These are phyloP conservation scores for Metschnikowia lochheadii DNA, from an alignment of 805 yeast genomes.

Conservation along the genomic window DNA sequence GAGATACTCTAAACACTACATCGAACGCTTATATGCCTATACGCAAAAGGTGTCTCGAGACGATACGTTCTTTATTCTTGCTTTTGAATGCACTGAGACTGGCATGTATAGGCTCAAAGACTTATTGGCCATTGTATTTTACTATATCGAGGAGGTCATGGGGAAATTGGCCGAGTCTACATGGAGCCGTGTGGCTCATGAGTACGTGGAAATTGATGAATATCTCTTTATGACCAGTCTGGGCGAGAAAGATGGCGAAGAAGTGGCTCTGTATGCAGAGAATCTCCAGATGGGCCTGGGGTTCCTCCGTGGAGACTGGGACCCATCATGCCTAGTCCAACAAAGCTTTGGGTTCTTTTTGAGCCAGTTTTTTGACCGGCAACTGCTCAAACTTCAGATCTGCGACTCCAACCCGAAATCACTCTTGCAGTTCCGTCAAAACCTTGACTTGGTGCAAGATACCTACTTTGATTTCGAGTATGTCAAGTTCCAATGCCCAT, in stretches of 20 bases:
- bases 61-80: constrained; percentile 44
- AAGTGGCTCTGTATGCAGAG: constrained; percentile 11
- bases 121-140: constrained; percentile 34
- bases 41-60: constrained; percentile 34
- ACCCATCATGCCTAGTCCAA: background rate
- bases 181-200: constrained; percentile 43
- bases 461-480: constrained; percentile 12
- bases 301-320: constrained; percentile 1
- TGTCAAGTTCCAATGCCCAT: background rate
- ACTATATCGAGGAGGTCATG: constrained; percentile 19
- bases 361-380: background rate
- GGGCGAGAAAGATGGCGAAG: constrained; percentile 15
- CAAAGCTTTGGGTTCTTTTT: background rate
- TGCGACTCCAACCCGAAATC: background rate
- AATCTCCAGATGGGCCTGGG: constrained; percentile 3
- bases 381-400: background rate
- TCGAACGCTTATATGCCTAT: constrained; percentile 40
- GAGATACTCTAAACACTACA: constrained; percentile 26
- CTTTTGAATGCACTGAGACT: constrained; percentile 42
- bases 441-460: background rate
- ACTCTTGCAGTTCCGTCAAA: background rate
- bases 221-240: constrained; percentile 34
- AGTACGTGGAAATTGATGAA: constrained; percentile 44
- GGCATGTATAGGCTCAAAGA: constrained; percentile 39
- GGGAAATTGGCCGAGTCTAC: constrained; percentile 6